Percentiles rank a stretch among this genome's conserved stretches.
These are phyloP conservation scores for Lipomyces oligophaga DNA, from an alignment of 805 yeast genomes.

Conservation along the genomic window DNA sequence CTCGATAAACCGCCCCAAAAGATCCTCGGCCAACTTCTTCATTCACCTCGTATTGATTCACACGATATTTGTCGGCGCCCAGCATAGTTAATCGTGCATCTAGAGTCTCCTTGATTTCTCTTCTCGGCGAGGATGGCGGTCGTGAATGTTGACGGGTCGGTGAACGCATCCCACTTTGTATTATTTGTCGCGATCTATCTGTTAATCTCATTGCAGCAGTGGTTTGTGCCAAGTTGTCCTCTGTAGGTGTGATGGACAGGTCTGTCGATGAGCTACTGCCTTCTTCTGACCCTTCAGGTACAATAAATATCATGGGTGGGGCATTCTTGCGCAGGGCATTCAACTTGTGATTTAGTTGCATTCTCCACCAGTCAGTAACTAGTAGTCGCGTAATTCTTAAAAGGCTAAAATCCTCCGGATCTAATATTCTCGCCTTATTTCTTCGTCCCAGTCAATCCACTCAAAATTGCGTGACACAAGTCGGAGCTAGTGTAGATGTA, in stretches of 20 bases:
- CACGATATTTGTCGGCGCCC: conserved; percentile 21
- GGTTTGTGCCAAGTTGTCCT: background rate
- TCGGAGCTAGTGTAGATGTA: too few relatives aligned
- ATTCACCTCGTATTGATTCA: conserved; percentile 57
- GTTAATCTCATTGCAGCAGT: background rate
- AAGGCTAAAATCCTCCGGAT: too few relatives aligned
- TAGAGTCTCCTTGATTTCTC: conserved; percentile 27
- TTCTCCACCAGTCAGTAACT: too few relatives aligned
- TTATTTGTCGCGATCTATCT: too few relatives aligned
- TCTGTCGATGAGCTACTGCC: background rate
- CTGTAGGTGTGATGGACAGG: background rate
- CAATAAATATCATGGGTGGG: conserved; percentile 14
- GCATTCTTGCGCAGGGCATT: conserved; percentile 11
- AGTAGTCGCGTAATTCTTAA: too few relatives aligned
- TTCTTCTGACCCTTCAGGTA: background rate
- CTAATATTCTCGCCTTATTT: too few relatives aligned
- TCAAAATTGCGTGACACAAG: too few relatives aligned
- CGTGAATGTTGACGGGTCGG: conserved; percentile 26
- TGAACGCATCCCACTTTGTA: conserved; percentile 11
- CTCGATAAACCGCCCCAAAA: conserved; percentile 82
- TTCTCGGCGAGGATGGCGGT: conserved; percentile 16
- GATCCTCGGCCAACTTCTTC: conserved; percentile 84
- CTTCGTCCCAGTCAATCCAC: too few relatives aligned
- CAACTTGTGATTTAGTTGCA: too few relatives aligned
- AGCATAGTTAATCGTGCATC: conserved; percentile 20